Base-by-base conservation (phyloP, 371 early-diverging fungal species). In the Apophysomyces variabilis region DNA sequence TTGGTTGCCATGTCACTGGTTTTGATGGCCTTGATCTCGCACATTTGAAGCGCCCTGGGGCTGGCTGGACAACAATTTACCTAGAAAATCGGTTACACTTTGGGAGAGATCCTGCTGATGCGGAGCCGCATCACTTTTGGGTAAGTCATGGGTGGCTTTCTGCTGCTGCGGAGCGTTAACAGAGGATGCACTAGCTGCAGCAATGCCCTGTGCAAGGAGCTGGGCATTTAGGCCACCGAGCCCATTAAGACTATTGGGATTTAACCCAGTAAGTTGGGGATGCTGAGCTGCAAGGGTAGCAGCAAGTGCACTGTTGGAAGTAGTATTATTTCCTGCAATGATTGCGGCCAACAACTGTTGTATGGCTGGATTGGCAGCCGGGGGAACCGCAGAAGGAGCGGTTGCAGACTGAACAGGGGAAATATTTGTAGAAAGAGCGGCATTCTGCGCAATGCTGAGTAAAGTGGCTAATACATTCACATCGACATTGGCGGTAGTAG, bases 401-500 rank as follows among this genome's bases (percentile, higher is more conserved):
- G 32, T 50, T 50, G 21, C 54, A 21, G 54, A 26, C 16, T 50
- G 54, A 26, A 35, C 9, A 21, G 54, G 54, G 9, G 54, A 16
- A 50, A 21, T 21, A 50, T 50, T 50, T 1, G 54, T 26, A 47
- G 9, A 14, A 14, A 50, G 62, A 14, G 62, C 41, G 9, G 37
- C 62, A 41, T 56, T 63, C 38, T 63, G 63, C 21, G 57, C 54
- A 13, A 63, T 37, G 32, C 43, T 57, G 41, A 63, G 54, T 3
- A 63, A 43, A 13, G 63, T 37, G 16, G 63, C 63, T 14, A 63
- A 14, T 5, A 56, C 38, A 37, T 63, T 63, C 18, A 38, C 35
- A 56, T 63, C 63, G 26, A 63, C 56, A 50, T 50, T 50, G 54
- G 54, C 54, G 21, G 54, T 50, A 16, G 63, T 39, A 7, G 63